Conservation (phyloP, 495 filamentous ascomycete species). For the Hypomontagnella monticulosa region DNA sequence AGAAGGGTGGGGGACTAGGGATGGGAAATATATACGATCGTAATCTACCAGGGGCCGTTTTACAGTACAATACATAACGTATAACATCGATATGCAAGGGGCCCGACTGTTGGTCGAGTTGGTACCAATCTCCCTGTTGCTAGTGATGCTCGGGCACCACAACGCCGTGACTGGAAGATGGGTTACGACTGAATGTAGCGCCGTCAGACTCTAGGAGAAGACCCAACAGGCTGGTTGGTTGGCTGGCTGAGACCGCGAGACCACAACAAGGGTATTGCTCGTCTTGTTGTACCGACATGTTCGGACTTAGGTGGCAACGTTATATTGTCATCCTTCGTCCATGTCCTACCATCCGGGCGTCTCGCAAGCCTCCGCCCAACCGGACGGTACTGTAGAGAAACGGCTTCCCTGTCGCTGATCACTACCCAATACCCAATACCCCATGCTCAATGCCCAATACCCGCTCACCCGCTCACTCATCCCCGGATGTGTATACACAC, state of each 20-base stretch:
- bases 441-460: slow-evolving; percentile 1
- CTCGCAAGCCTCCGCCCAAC: slow-evolving; percentile 4
- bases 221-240: slow-evolving; percentile 11
- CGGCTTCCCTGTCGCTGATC: neutral
- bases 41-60: neutral
- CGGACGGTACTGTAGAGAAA: neutral
- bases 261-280: slow-evolving; percentile 10
- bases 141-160: slow-evolving; percentile 6
- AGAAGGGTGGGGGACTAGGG: too few relatives aligned
- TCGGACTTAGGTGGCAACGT: slow-evolving; percentile 37
- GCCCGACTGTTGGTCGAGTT: slow-evolving; percentile 5
- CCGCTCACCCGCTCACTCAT: neutral
- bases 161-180: slow-evolving; percentile 6
- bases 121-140: neutral
- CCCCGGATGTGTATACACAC: neutral
- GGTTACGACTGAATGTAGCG: slow-evolving; percentile 15
- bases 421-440: neutral
- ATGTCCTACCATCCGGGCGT: neutral
- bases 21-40: too few relatives aligned
- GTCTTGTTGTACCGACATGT: slow-evolving; percentile 20
- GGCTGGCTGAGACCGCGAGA: too few relatives aligned
- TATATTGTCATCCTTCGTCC: slow-evolving; percentile 23
- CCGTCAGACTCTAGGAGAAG: slow-evolving; percentile 21
- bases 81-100: slow-evolving; percentile 19
- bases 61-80: neutral